A percentile compares a stretch with the other conserved stretches of the same genome.
phyloP scores from a whole-genome alignment of 441 rosid species.

The Dalechampia spathulata region DNA sequence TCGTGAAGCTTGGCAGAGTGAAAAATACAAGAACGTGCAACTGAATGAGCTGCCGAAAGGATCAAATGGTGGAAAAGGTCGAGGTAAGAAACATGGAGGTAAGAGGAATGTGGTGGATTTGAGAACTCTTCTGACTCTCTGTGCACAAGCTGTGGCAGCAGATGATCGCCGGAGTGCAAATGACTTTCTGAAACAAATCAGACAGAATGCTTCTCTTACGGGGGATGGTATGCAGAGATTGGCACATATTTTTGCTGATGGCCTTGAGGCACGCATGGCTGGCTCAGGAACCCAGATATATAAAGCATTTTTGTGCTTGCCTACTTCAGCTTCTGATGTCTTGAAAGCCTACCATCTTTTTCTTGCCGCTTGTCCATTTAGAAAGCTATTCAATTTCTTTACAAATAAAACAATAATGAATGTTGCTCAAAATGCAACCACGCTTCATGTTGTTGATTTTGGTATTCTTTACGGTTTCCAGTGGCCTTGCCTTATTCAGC shows the following conservation, averaged over 20 bases:
- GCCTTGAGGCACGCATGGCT: constrained; percentile 75
- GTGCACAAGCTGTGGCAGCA: constrained; percentile 50
- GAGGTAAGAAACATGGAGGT: constrained; percentile 31
- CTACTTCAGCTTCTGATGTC: constrained; percentile 50
- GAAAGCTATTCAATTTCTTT: constrained; percentile 28
- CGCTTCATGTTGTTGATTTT: constrained; percentile 58
- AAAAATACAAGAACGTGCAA: constrained; percentile 19
- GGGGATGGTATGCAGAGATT: constrained; percentile 86
- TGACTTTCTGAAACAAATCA: constrained; percentile 53
- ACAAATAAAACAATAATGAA: constrained; percentile 31
- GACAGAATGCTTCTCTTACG: constrained; percentile 54
- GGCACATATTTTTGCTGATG: constrained; percentile 63
- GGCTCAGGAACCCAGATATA: constrained; percentile 60
- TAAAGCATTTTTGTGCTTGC: constrained; percentile 36
- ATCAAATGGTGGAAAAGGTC: constrained; percentile 23
- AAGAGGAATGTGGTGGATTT: constrained; percentile 44
- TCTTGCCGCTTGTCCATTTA: constrained; percentile 38
- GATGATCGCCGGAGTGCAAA: constrained; percentile 51
- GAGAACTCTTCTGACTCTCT: constrained; percentile 42
- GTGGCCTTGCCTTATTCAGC: constrained; percentile 50
- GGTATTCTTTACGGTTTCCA: constrained; percentile 67
- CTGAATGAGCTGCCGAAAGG: constrained; percentile 26
- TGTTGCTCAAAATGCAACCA: constrained; percentile 27
- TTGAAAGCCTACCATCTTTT: constrained; percentile 56
- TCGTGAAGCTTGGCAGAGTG: constrained; percentile 37